Conservation (phyloP, 768 basidiomycete genomes). For the Amanita brunnescens region DNA sequence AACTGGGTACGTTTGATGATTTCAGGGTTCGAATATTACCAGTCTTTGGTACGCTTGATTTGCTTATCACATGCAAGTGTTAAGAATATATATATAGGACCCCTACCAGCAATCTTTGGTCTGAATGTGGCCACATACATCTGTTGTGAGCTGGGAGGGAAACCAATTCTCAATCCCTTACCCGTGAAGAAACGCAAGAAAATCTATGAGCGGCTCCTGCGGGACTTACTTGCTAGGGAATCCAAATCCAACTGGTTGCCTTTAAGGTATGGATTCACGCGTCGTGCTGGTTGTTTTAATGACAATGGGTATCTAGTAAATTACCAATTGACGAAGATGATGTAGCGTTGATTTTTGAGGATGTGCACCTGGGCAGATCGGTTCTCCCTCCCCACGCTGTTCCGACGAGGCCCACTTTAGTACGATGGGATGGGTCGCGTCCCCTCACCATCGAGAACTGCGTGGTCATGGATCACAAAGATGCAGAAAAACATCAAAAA, state of each 20-base stretch:
- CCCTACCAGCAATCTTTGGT: constrained; percentile 86
- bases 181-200: constrained; percentile 82
- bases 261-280: constrained; percentile 42
- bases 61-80: background rate
- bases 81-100: constrained; percentile 34
- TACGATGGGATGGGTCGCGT: constrained; percentile 68
- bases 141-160: constrained; percentile 75
- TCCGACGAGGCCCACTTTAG: constrained; percentile 61
- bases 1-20: constrained; percentile 85
- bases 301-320: constrained; percentile 34
- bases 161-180: constrained; percentile 75
- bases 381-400: constrained; percentile 71
- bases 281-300: background rate
- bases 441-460: constrained; percentile 74
- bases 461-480: constrained; percentile 72
- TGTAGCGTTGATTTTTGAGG: constrained; percentile 78
- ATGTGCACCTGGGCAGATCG: constrained; percentile 72
- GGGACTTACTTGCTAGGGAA: constrained; percentile 71
- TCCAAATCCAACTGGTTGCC: constrained; percentile 50
- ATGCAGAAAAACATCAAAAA: constrained; percentile 59
- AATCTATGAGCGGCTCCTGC: constrained; percentile 70
- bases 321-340: constrained; percentile 81
- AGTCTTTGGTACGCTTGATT: constrained; percentile 56
- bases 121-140: constrained; percentile 86
- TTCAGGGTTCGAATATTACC: constrained; percentile 92